Evolutionary conservation across 768 basidiomycete species (phyloP).

Genomic region (Rhodocollybia butyracea): DNA sequence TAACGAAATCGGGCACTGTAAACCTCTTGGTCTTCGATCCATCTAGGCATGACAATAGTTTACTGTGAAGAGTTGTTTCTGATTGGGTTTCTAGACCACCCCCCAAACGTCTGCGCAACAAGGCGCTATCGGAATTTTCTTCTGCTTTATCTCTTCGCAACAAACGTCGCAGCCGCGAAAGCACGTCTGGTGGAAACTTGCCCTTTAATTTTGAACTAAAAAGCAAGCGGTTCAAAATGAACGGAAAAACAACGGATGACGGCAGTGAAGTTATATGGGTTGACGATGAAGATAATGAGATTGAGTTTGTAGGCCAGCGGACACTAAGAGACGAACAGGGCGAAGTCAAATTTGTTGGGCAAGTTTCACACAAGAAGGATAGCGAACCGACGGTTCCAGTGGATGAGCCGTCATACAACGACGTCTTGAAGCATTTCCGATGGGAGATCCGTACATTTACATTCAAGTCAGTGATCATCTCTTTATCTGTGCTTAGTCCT

Average conservation of each 20-base stretch:
- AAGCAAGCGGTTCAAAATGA: not conserved
- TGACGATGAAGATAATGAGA: conserved; percentile 5
- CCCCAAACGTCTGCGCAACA: conserved; percentile 12
- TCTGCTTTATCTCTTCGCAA: not conserved
- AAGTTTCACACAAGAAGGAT: not conserved
- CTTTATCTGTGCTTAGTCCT: conserved; percentile 7
- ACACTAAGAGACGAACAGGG: not conserved
- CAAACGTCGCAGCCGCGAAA: not conserved
- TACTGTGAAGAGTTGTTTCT: not conserved
- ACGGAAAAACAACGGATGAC: not conserved
- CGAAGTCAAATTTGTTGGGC: not conserved
- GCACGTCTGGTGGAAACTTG: not conserved
- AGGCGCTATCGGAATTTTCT: conserved; percentile 8
- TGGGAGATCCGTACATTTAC: conserved; percentile 35
- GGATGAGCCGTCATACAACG: conserved; percentile 24
- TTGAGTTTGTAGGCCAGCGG: not conserved
- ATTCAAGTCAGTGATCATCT: conserved; percentile 37
- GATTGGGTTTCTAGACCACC: conserved; percentile 17
- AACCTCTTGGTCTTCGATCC: conserved; percentile 82
- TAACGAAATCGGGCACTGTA: conserved; percentile 49
- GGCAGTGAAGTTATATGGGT: not conserved
- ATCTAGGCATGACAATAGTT: conserved; percentile 50
- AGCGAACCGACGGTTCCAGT: not conserved
- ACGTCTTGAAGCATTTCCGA: conserved; percentile 46
- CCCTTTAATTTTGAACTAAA: not conserved